phyloP scores from a whole-genome alignment of 2,329 filamentous ascomycete genomes.

The Pyrenochaeta sp. region DNA sequence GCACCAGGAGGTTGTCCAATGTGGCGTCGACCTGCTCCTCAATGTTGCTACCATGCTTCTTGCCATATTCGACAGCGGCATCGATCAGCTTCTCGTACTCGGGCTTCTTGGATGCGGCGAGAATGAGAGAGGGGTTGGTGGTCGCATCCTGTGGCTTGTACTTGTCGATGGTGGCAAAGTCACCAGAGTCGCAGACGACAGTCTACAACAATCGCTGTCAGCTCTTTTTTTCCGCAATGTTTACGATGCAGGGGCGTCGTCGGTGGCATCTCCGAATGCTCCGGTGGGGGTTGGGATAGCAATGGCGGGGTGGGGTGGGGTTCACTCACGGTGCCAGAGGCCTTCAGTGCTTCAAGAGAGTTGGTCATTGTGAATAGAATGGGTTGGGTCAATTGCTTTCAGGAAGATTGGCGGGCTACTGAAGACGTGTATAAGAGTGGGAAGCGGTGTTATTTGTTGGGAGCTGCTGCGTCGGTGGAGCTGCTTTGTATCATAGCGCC shows the following conservation, averaged over 20 bases:
- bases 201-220: slow-evolving; percentile 63
- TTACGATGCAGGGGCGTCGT: slow-evolving; percentile 7
- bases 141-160: slow-evolving; percentile 99
- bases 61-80: slow-evolving; percentile 83
- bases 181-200: slow-evolving; percentile 97
- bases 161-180: slow-evolving; percentile 86
- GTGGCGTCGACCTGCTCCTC: slow-evolving; percentile 88
- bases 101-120: slow-evolving; percentile 96
- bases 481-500: slow-evolving; percentile 29
- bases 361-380: slow-evolving; percentile 70
- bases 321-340: slow-evolving; percentile 93
- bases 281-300: slow-evolving; percentile 20
- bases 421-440: slow-evolving; percentile 8
- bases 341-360: slow-evolving; percentile 97
- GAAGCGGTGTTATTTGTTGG: slow-evolving; percentile 28
- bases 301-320: slow-evolving; percentile 33
- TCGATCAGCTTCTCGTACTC: slow-evolving; percentile 96
- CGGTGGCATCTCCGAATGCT: slow-evolving; percentile 19
- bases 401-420: background rate
- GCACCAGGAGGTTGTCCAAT: slow-evolving; percentile 92
- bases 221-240: slow-evolving; percentile 11
- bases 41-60: slow-evolving; percentile 71
- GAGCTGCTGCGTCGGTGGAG: slow-evolving; percentile 27
- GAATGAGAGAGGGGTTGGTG: slow-evolving; percentile 98
- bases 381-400: slow-evolving; percentile 9